phyloP scores from a whole-genome alignment of 768 basidiomycete genomes.

The Cystobasidiopsis lactophilus region DNA sequence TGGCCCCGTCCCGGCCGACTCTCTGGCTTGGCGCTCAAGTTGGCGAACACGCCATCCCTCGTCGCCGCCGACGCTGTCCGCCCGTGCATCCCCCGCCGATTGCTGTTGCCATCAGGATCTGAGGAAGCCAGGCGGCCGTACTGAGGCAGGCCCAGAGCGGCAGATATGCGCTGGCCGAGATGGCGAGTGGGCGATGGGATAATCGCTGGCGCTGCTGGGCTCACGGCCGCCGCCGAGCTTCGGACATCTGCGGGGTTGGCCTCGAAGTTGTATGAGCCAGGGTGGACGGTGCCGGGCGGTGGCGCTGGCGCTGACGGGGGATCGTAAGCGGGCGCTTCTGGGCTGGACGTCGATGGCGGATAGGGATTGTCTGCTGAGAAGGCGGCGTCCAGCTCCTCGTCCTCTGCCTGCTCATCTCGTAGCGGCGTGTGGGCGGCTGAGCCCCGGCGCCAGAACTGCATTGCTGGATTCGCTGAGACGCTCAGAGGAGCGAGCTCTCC shows the following conservation, averaged over 20 bases:
- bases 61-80: conserved; percentile 44
- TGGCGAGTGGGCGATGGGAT: neutral
- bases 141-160: too few species aligned
- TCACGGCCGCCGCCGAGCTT: neutral
- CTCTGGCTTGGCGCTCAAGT: conserved; percentile 72
- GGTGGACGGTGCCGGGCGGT: neutral
- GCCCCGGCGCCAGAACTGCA: too few species aligned
- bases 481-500: too few species aligned
- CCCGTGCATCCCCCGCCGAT: neutral
- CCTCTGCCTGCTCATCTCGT: neutral
- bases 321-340: too few species aligned
- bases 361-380: conserved; percentile 2
- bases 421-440: too few species aligned
- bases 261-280: conserved; percentile 12
- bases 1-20: conserved; percentile 24
- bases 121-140: neutral
- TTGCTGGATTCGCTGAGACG: too few species aligned
- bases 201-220: neutral
- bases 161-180: neutral
- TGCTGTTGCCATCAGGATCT: neutral
- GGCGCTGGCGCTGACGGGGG: neutral
- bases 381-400: conserved; percentile 10
- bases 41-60: conserved; percentile 89
- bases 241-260: neutral
- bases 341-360: too few species aligned